Conservation (phyloP, 768 basidiomycete species). For the Mycena latifolia region DNA sequence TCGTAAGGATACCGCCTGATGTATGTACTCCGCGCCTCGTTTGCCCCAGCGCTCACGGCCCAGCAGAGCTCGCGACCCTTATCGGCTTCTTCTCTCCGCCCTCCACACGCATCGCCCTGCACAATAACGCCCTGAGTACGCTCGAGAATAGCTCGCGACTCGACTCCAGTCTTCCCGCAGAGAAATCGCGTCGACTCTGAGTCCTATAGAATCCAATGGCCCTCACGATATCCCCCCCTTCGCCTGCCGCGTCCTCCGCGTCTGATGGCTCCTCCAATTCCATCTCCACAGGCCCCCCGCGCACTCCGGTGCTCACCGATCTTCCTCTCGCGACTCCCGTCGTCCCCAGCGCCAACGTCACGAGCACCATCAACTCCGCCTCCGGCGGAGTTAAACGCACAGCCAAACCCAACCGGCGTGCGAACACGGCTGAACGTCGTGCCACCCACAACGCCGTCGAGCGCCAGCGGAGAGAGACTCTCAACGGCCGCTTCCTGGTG, state of each 20-base stretch:
- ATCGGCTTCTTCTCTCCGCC: constrained; percentile 79
- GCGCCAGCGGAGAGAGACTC: constrained; percentile 91
- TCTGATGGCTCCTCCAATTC: constrained; percentile 36
- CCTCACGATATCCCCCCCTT: constrained; percentile 33
- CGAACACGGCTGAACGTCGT: constrained; percentile 96
- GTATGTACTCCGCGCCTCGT: constrained; percentile 44
- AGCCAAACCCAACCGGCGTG: constrained; percentile 88
- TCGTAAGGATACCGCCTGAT: constrained; percentile 66
- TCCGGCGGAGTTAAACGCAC: constrained; percentile 59
- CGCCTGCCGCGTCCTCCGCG: constrained; percentile 32
- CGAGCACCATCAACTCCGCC: constrained; percentile 34
- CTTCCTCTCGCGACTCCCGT: constrained; percentile 30
- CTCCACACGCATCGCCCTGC: constrained; percentile 41
- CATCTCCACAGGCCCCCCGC: constrained; percentile 34
- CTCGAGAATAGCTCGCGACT: constrained; percentile 81
- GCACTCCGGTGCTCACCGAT: constrained; percentile 28
- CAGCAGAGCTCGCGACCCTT: constrained; percentile 93
- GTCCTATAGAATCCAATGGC: constrained; percentile 24
- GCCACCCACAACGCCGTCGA: constrained; percentile 99
- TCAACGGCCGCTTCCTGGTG: constrained; percentile 93
- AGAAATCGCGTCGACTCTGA: constrained; percentile 55
- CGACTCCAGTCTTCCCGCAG: constrained; percentile 53
- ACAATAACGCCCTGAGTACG: constrained; percentile 51
- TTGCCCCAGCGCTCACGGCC: constrained; percentile 27
- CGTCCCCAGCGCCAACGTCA: constrained; percentile 13